Evolutionary conservation across 2,329 filamentous ascomycete species (phyloP).

Genomic region (Emergomyces orientalis): DNA sequence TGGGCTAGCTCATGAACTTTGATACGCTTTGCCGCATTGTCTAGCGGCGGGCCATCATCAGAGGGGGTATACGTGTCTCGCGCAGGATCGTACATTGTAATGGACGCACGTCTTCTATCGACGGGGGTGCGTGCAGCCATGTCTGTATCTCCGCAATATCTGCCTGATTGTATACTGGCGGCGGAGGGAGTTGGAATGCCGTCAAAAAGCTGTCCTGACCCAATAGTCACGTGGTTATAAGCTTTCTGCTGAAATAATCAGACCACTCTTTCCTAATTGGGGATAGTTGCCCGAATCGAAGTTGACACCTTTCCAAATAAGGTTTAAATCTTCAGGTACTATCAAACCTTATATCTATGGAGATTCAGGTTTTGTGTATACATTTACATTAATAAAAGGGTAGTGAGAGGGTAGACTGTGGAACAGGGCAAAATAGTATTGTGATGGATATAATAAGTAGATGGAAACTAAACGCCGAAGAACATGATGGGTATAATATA

Average conservation of each 20-base stretch:
- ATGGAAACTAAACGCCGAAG: not conserved
- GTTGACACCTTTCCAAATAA: not conserved
- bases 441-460: too few species aligned
- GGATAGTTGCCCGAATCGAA: not conserved
- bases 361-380: too few species aligned
- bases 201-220: not conserved
- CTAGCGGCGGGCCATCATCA: constrained; percentile 18
- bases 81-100: constrained; percentile 27
- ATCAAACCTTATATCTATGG: not conserved
- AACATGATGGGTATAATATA: constrained; percentile 5
- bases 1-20: constrained; percentile 9
- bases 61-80: constrained; percentile 26
- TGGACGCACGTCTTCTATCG: constrained; percentile 13
- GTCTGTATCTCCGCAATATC: not conserved
- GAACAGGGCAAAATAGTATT: too few species aligned
- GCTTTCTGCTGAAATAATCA: not conserved
- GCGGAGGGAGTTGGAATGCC: not conserved
- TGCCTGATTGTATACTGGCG: not conserved
- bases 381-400: too few species aligned
- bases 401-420: too few species aligned
- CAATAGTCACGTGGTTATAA: not conserved
- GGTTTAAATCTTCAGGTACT: not conserved
- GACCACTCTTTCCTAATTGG: not conserved
- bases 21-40: constrained; percentile 18
- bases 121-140: constrained; percentile 1